Evolutionary conservation across 148 eudicot genomes (phyloP), one percentile per base, ranked within the genome.

Genomic region (Chenopodium berlandieri): DNA sequence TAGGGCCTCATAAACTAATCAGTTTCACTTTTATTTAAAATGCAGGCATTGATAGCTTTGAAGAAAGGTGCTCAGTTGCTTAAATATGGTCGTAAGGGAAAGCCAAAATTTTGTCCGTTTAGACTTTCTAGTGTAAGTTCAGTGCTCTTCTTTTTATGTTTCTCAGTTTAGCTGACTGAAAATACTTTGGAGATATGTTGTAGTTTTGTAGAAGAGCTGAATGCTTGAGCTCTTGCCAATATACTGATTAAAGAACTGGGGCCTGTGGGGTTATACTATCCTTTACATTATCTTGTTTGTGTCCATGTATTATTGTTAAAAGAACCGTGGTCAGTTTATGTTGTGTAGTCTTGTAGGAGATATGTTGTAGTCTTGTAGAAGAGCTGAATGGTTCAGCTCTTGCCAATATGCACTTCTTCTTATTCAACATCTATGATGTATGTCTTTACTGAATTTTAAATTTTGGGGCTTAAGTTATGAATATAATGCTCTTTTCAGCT

Each of bases 51-150:
- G 84, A 81, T 94, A 83, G 91, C 95, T 86, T 82, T 96, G 75
- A 96, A 96, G 91, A 96, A 94, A 83, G 99, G 99, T 81, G 82
- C 98, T 83, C 97, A 94, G 79, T 83, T 96, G 82, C 94, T 96
- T 74, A 96, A 96, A 85, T 96, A 94, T 91, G 98, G 99, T 80
- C 97, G 97, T 56, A 96, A 94, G 82, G 99, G 99, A 77, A 94
- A 92, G 84, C 99, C 99, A 23, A 96, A 96, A 73, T 90, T 90
- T 88, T 96, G 88, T 80, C 98, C 97, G 32, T 92, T 96, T 84
- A 90, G 94, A 89, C 95, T 96, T 77, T 94, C 99, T 81, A 86
- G 78, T 85, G 99, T 95, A 89, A 95, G 96, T 84, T 83, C 23
- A 52, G 62, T 79, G 56, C 60, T 78, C 23, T n/a, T 47, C 56